Evolutionary conservation across 2,329 filamentous ascomycete species (phyloP).

Genomic region (Bipolaris gigantea): DNA sequence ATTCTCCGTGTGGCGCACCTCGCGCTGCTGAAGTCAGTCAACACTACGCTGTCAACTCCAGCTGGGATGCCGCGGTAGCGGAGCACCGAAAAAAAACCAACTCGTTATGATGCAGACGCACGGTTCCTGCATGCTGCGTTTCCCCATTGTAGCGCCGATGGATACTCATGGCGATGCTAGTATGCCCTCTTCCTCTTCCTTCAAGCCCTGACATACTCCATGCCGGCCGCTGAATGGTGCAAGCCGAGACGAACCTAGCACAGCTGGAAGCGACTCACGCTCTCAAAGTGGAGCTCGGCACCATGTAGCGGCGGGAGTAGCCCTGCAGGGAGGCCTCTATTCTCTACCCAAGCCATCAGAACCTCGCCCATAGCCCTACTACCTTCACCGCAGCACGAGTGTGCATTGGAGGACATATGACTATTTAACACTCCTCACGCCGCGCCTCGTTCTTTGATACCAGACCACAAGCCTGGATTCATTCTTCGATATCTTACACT

Average conservation of each 20-base stretch:
- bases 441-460: constrained; percentile 25
- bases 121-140: constrained; percentile 28
- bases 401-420: constrained; percentile 30
- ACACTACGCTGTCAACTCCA: constrained; percentile 35
- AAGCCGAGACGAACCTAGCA: constrained; percentile 25
- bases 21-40: constrained; percentile 35
- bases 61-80: constrained; percentile 33
- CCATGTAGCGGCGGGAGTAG: constrained; percentile 42
- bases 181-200: constrained; percentile 30
- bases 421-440: constrained; percentile 44
- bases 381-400: constrained; percentile 20
- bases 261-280: constrained; percentile 43
- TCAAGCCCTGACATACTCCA: constrained; percentile 29
- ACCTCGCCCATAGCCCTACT: constrained; percentile 32
- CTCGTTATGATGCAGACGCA: constrained; percentile 22
- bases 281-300: constrained; percentile 44
- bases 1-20: constrained; percentile 30
- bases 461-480: constrained; percentile 25
- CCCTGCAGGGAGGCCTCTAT: constrained; percentile 29
- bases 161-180: constrained; percentile 29
- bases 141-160: constrained; percentile 17
- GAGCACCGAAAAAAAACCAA: constrained; percentile 29
- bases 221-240: constrained; percentile 41
- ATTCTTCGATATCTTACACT: constrained; percentile 8
- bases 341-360: constrained; percentile 22